A percentile compares a stretch with the other conserved stretches of the same genome.
These are phyloP conservation scores for Phytomonas sp. DNA, from an alignment of 208 protist genomes.

Conservation along the genomic window DNA sequence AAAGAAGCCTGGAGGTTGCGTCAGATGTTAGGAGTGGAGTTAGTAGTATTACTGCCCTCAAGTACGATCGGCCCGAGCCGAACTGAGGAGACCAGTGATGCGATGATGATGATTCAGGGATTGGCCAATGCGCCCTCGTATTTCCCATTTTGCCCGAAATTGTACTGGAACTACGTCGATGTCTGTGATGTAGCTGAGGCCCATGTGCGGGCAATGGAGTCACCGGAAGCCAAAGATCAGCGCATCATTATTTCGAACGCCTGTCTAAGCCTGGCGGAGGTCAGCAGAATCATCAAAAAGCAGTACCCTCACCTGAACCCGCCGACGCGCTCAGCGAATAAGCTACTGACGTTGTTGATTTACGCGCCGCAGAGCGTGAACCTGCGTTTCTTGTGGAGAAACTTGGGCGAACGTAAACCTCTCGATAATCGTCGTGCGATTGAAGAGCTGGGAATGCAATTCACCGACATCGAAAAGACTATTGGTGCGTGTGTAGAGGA, in stretches of 20 bases:
- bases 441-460: conserved; percentile 47
- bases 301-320: conserved; percentile 71
- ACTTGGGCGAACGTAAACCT: conserved; percentile 63
- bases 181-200: conserved; percentile 84
- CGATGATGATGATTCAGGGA: conserved; percentile 55
- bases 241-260: conserved; percentile 79
- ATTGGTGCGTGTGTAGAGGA: conserved; percentile 61
- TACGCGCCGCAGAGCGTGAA: conserved; percentile 46
- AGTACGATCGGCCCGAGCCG: conserved; percentile 78
- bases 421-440: conserved; percentile 53
- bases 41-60: conserved; percentile 82
- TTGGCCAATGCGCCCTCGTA: conserved; percentile 58
- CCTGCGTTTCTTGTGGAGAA: conserved; percentile 75
- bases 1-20: conserved; percentile 81
- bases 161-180: conserved; percentile 90
- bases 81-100: conserved; percentile 75
- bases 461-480: conserved; percentile 75
- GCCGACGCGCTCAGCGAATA: conserved; percentile 68
- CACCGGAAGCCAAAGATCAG: conserved; percentile 55
- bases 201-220: conserved; percentile 74
- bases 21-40: conserved; percentile 84
- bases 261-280: conserved; percentile 64
- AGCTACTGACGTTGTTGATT: conserved; percentile 67
- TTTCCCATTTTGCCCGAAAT: conserved; percentile 75
- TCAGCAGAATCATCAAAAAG: conserved; percentile 62